Base-by-base conservation (phyloP, 2,329 filamentous ascomycete species). In the Cordyceps cicadae region DNA sequence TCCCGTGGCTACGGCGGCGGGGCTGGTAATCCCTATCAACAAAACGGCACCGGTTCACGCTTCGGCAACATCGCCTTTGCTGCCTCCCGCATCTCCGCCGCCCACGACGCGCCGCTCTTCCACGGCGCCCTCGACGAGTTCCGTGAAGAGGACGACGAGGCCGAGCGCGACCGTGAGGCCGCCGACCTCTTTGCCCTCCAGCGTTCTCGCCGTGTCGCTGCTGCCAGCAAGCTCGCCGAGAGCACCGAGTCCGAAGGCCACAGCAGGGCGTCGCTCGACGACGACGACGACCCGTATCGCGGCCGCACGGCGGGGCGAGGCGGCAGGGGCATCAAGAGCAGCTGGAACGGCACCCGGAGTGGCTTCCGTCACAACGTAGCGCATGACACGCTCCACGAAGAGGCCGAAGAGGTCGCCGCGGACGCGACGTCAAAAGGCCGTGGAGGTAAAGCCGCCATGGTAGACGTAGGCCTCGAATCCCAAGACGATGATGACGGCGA, bases 131-230 rank as follows among this genome's bases (percentile, higher is more conserved):
- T 92, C 17, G 92, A 96, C 72, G 91, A 95, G 70, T 94, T 95
- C 65, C 86, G 89, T 63, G 92, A 97, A 74, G 90, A 95, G 70
- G 92, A 97, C 64, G 93, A 97, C 63, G 92, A 94, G 71, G 88
- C 90, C 67, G 92, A 96, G 74, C 87, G 90, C 67, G 90, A 95
- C 67, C 81, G 92, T 59, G 93, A 97, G 70, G 90, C 93, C 39
- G 92, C 92, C n/a, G 94, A 97, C 74, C 87, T 94, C 66, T 95
- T 92, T 74, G 93, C 93, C 6, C 78, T 99, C 61, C 92, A 97
- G 73, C 84, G 88, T 67, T 97, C 93, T 65, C 84, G 94, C 66
- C 84, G 92, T 52, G 90, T 96, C 62, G 93, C 97, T 70, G 90
- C 91, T 15, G 87, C 87, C 15, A 91, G 89, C 73, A 86, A 89